Evolutionary conservation across 192 early-diverging fungal genomes (phyloP).

Genomic region (Coemansia furcata): DNA sequence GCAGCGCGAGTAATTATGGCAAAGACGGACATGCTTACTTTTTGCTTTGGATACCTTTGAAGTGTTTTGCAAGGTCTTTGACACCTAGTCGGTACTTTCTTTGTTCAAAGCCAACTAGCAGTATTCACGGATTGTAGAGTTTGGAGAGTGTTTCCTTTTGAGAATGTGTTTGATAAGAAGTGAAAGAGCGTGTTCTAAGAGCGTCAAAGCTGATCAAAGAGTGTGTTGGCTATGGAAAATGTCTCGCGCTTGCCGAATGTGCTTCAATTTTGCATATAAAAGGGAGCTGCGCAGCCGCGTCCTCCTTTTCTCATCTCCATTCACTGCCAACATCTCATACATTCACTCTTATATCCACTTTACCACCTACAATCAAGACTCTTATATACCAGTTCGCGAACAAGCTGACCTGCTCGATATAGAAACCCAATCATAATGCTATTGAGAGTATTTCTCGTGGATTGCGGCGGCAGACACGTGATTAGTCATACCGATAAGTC

Average conservation of each 20-base stretch:
- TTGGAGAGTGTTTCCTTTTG: not conserved
- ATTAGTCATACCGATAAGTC: not conserved
- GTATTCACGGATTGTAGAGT: not conserved
- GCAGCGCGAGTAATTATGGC: slow-evolving; percentile 19
- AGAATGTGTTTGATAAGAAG: not conserved
- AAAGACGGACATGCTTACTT: not conserved
- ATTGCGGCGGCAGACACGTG: not conserved
- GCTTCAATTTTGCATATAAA: not conserved
- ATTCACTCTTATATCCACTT: not conserved
- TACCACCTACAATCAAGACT: not conserved
- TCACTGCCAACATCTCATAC: not conserved
- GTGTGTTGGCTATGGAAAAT: not conserved
- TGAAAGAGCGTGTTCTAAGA: not conserved
- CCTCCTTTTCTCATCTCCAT: not conserved
- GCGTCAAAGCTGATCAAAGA: not conserved
- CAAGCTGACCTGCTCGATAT: not conserved
- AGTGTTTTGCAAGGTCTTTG: not conserved
- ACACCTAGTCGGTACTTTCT: not conserved
- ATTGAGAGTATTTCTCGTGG: not conserved
- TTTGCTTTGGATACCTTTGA: not conserved
- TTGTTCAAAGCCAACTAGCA: not conserved
- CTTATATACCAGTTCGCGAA: not conserved
- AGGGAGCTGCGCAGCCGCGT: not conserved
- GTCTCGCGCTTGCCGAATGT: not conserved
- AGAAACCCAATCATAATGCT: not conserved